phyloP scores from a whole-genome alignment of 2,329 filamentous ascomycete genomes.

The Aureobasidium melanogenum region DNA sequence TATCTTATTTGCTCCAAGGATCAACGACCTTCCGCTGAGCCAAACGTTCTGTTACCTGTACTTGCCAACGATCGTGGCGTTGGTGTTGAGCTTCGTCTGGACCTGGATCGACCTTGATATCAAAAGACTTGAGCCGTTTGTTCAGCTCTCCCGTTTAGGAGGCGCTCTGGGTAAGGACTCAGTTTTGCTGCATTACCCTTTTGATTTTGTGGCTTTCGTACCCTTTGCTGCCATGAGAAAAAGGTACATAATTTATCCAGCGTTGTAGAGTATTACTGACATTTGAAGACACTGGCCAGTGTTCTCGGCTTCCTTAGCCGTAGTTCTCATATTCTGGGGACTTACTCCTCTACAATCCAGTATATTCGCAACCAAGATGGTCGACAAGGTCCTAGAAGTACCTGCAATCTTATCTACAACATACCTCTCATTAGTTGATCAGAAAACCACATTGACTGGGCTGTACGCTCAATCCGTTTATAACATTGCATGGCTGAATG shows the following conservation, averaged over 20 bases:
- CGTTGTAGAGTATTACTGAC: background rate
- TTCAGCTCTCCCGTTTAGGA: constrained; percentile 32
- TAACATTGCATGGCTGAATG: constrained; percentile 38
- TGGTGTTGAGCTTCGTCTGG: constrained; percentile 50
- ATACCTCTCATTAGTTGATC: constrained; percentile 23
- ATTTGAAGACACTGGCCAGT: constrained; percentile 39
- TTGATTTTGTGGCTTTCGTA: constrained; percentile 38
- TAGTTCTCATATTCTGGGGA: constrained; percentile 46
- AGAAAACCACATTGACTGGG: constrained; percentile 21
- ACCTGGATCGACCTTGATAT: constrained; percentile 52
- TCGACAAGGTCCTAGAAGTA: constrained; percentile 22
- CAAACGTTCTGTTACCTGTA: constrained; percentile 40
- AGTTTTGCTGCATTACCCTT: constrained; percentile 45
- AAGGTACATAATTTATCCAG: background rate
- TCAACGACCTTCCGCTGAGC: constrained; percentile 29
- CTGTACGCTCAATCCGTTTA: constrained; percentile 38
- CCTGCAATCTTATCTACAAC: constrained; percentile 17
- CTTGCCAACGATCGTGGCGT: constrained; percentile 44
- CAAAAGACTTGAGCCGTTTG: constrained; percentile 52
- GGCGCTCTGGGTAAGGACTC: too few relatives aligned
- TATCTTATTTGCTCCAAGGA: constrained; percentile 28
- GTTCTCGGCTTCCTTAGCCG: constrained; percentile 38
- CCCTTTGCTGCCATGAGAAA: constrained; percentile 24
- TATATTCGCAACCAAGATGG: constrained; percentile 37
- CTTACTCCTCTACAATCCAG: constrained; percentile 48